phyloP scores from a whole-genome alignment of 139 green algal species.

The Chlamydomonas sp. region DNA sequence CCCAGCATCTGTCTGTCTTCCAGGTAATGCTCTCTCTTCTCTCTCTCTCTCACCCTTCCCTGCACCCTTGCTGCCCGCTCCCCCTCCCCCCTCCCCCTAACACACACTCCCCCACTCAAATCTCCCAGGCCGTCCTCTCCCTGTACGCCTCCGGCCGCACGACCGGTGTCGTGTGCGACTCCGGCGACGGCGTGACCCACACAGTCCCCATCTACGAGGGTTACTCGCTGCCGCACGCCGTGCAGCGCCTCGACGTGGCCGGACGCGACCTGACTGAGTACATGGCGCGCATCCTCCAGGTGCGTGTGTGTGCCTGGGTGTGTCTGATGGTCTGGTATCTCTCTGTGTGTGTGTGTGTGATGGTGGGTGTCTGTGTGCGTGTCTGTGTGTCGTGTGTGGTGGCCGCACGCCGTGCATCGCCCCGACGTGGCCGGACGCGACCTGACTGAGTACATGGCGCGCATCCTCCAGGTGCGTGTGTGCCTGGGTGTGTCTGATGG shows the following conservation, averaged over 20 bases:
- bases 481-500: too few relatives aligned
- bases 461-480: constrained; percentile 43
- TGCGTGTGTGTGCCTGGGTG: constrained; percentile 46
- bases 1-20: too few relatives aligned
- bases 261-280: constrained; percentile 89
- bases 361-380: too few relatives aligned
- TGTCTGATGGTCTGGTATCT: constrained; percentile 78
- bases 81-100: too few relatives aligned
- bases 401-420: constrained; percentile 83
- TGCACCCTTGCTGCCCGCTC: background rate
- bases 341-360: too few relatives aligned
- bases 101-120: too few relatives aligned
- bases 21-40: background rate
- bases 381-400: too few relatives aligned
- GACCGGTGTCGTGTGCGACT: constrained; percentile 92
- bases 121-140: constrained; percentile 93
- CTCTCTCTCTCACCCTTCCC: background rate
- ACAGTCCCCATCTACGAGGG: constrained; percentile 92
- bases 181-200: constrained; percentile 77
- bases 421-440: constrained; percentile 89
- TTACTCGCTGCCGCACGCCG: constrained; percentile 88
- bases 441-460: constrained; percentile 86
- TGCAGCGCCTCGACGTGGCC: constrained; percentile 83
- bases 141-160: constrained; percentile 90
- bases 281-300: constrained; percentile 69